Evolutionary conservation across 2,329 filamentous ascomycete genomes (phyloP).

Genomic region (Cercospora sp.): DNA sequence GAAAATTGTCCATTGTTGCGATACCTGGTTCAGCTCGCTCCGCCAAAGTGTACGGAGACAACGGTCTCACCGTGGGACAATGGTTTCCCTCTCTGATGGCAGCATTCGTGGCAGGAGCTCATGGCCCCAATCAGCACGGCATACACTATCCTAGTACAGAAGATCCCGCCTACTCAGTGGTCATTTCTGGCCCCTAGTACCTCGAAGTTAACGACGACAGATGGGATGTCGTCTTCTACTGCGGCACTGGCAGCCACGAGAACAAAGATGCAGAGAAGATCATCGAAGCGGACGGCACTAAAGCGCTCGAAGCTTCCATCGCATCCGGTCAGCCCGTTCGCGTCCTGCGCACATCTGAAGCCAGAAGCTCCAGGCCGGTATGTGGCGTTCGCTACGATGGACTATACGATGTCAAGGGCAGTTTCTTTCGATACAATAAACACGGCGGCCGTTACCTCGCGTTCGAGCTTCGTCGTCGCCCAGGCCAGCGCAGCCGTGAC

Average conservation of each 20-base stretch:
- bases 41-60: not conserved
- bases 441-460: not conserved
- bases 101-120: not conserved
- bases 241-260: not conserved
- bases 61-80: not conserved
- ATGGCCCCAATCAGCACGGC: not conserved
- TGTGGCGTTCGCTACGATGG: not conserved
- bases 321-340: not conserved
- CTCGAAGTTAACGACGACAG: not conserved
- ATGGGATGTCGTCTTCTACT: not conserved
- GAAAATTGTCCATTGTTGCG: not conserved
- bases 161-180: too few relatives aligned
- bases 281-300: not conserved
- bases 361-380: not conserved
- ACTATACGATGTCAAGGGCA: not conserved
- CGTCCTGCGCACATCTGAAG: not conserved
- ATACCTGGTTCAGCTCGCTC: not conserved
- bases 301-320: not conserved
- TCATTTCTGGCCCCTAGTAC: too few relatives aligned
- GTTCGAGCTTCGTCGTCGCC: not conserved
- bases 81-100: not conserved
- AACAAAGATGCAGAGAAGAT: not conserved
- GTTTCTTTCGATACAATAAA: not conserved
- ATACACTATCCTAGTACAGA: too few relatives aligned
- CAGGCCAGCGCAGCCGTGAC: not conserved